These are phyloP conservation scores for Fusarium agapanthi DNA, from an alignment of 2,329 filamentous ascomycete species.

Conservation along the genomic window DNA sequence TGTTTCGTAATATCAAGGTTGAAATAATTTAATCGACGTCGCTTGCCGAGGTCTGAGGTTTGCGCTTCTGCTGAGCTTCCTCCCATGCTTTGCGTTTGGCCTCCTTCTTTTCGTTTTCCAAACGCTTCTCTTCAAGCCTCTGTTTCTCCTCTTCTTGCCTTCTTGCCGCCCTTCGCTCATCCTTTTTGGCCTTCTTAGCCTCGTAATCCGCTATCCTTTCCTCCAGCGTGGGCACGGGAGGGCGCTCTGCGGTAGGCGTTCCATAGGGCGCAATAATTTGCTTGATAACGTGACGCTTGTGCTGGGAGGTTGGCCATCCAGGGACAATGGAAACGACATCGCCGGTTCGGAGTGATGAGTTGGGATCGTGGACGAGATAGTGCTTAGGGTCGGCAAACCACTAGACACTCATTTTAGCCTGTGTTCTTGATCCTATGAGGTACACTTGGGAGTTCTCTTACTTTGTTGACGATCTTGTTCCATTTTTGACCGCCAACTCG, in stretches of 20 bases:
- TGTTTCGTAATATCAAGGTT: slow-evolving; percentile 3
- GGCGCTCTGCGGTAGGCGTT: slow-evolving; percentile 68
- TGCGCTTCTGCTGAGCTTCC: slow-evolving; percentile 30
- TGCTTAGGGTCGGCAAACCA: slow-evolving; percentile 70
- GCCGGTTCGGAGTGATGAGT: slow-evolving; percentile 75
- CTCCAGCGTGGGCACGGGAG: slow-evolving; percentile 70
- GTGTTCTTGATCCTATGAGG: neutral
- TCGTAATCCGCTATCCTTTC: slow-evolving; percentile 67
- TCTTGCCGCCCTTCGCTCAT: slow-evolving; percentile 57
- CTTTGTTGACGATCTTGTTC: slow-evolving; percentile 79
- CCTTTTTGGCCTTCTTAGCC: slow-evolving; percentile 64
- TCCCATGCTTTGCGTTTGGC: slow-evolving; percentile 38
- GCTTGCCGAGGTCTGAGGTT: slow-evolving; percentile 21
- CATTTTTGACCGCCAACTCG: slow-evolving; percentile 75
- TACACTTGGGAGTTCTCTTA: slow-evolving; percentile 46
- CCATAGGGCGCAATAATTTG: slow-evolving; percentile 77
- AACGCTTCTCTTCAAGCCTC: slow-evolving; percentile 41
- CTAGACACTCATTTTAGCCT: slow-evolving; percentile 41
- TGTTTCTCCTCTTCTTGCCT: slow-evolving; percentile 37
- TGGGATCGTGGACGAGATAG: slow-evolving; percentile 81
- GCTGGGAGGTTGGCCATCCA: slow-evolving; percentile 70
- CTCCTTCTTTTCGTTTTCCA: slow-evolving; percentile 37
- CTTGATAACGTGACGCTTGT: slow-evolving; percentile 78
- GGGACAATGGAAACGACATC: slow-evolving; percentile 78
- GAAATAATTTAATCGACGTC: slow-evolving; percentile 20